Evolutionary conservation across 169 alveolate species (phyloP).

Genomic region (Blepharisma undulans): DNA sequence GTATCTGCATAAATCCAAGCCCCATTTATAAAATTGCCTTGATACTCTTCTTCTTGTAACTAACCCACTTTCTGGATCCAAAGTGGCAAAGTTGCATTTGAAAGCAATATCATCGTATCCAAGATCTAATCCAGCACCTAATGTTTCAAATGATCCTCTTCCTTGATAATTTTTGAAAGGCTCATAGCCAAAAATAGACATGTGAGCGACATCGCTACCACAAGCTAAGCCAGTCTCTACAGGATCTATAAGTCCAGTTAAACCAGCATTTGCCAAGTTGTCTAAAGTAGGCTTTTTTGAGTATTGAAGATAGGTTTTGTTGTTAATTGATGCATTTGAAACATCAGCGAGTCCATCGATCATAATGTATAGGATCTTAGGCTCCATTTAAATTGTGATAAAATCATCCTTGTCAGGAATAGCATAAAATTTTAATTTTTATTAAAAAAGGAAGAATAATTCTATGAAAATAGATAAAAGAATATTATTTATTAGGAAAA

Average conservation of each 20-base stretch:
- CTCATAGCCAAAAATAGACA: conserved; percentile 72
- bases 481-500: not conserved
- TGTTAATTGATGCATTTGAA: conserved; percentile 15
- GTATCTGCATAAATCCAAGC: conserved; percentile 63
- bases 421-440: not conserved
- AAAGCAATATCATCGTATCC: conserved; percentile 74
- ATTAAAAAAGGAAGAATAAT: too few relatives aligned
- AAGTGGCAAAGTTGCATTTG: conserved; percentile 73
- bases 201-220: conserved; percentile 83
- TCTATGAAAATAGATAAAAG: not conserved
- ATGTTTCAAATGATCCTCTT: conserved; percentile 77
- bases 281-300: conserved; percentile 54
- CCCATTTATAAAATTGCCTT: conserved; percentile 76
- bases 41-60: conserved; percentile 69
- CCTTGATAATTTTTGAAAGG: conserved; percentile 69
- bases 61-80: conserved; percentile 63
- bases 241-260: conserved; percentile 75
- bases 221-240: conserved; percentile 76
- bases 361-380: conserved; percentile 54
- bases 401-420: not conserved
- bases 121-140: conserved; percentile 80
- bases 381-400: conserved; percentile 22
- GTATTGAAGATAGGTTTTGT: conserved; percentile 48
- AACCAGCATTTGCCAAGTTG: conserved; percentile 60
- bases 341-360: conserved; percentile 71